A percentile compares a stretch with the other conserved stretches of the same genome.
phyloP scores from a whole-genome alignment of 1,284 basidiomycete species.

The Amylostereum areolatum region DNA sequence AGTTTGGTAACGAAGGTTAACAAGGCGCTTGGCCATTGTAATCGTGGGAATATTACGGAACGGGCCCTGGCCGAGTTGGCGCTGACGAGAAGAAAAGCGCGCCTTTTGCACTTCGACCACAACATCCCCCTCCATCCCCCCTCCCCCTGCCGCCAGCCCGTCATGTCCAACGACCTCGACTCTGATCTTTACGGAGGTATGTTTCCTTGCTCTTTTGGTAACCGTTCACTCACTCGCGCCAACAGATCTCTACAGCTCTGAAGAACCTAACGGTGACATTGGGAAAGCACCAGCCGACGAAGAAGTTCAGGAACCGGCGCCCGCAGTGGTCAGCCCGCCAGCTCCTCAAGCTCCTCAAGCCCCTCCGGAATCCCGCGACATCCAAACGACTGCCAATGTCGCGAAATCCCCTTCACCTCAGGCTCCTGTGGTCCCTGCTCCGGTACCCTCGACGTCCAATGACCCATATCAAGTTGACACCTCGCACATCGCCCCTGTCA shows the following conservation, averaged over 20 bases:
- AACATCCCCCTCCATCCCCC: too few species aligned
- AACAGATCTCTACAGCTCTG: slow-evolving; percentile 77
- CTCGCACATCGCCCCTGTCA: slow-evolving; percentile 25
- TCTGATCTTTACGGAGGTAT: slow-evolving; percentile 79
- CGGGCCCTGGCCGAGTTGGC: too few species aligned
- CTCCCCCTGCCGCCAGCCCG: too few species aligned
- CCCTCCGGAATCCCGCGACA: too few species aligned
- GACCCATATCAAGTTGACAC: slow-evolving; percentile 15
- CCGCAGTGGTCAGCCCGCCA: slow-evolving; percentile 6
- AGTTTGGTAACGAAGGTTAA: too few species aligned
- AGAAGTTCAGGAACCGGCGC: slow-evolving; percentile 22
- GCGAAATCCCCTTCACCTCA: slow-evolving; percentile 7
- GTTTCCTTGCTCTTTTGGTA: slow-evolving; percentile 14
- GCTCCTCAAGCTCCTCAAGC: slow-evolving; percentile 9
- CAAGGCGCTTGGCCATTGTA: too few species aligned
- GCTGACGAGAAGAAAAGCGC: too few species aligned
- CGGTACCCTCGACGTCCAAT: slow-evolving; percentile 15
- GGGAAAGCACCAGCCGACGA: slow-evolving; percentile 24
- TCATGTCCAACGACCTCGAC: too few species aligned
- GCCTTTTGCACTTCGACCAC: too few species aligned
- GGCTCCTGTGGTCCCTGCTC: slow-evolving; percentile 15
- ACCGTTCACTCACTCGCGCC: slow-evolving; percentile 3
- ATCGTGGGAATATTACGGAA: too few species aligned
- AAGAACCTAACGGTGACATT: slow-evolving; percentile 49
- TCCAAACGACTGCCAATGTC: not conserved